Base-by-base conservation (phyloP, 495 filamentous ascomycete species). In the Talaromyces proteolyticus region DNA sequence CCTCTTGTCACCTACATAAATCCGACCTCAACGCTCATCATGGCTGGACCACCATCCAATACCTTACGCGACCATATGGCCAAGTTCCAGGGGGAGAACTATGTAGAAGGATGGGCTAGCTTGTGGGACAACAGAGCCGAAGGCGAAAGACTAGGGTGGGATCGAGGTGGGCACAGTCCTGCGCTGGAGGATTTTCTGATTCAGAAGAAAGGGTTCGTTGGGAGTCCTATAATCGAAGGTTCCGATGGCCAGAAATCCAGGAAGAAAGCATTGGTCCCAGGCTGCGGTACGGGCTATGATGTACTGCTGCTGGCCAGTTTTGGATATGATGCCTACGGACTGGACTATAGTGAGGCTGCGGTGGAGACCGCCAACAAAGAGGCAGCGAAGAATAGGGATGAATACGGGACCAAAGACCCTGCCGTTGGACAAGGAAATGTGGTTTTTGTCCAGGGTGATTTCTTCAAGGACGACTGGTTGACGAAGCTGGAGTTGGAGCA, bases 251-350 rank as follows among this genome's bases (percentile, higher is more conserved):
- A 57, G 11, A 50, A 44, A 20, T 58, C 54, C 36, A 59, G 66
- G 20, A 75, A 73, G 26, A 78, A 63, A 41, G 83, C 80, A 4
- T 60, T 87, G 8, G 78, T 88, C 6, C 81, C 83, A 0, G 89
- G 89, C 5, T 93, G 89, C 61, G 89, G 88, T 2, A 73, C 80
- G 37, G 89, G 87, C 3, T 80, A 89, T 58, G 87, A 91, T 65
- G 82, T 87, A 5, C 67, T 88, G 24, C 68, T 91, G 36, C 72
- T 91, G n/a, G 75, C 78, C 26, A 75, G 79, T 39, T 77, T 81
- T 52, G 88, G 87, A 0, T 91, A 84, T 62, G 82, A 91, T 62
- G 80, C 79, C 0, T 84, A 79, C 53, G 89, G 89, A 0, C 67
- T 94, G 6, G 89, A 92, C 52, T 75, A 77, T 42, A 85, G 83